phyloP scores from a whole-genome alignment of 2,329 filamentous ascomycete genomes.

The Pseudogymnoascus sp. region DNA sequence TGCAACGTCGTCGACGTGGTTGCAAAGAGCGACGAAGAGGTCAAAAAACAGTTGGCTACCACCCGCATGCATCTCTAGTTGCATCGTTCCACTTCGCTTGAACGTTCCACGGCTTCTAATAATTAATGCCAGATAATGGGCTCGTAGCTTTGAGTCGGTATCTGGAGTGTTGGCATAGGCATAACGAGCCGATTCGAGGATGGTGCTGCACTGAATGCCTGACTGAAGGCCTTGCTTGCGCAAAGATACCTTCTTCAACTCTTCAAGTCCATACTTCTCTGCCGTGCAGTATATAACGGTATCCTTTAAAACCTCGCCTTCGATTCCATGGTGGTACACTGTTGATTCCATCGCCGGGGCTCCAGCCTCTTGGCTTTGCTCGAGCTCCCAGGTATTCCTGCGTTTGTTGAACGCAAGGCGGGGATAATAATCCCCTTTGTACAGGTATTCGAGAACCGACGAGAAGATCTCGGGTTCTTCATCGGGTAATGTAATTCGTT shows the following conservation, averaged over 20 bases:
- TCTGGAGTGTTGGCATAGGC: constrained; percentile 86
- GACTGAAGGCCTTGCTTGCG: constrained; percentile 82
- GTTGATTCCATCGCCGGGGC: constrained; percentile 45
- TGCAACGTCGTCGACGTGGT: constrained; percentile 69
- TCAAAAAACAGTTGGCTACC: constrained; percentile 83
- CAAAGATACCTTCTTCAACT: constrained; percentile 75
- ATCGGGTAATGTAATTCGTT: constrained; percentile 70
- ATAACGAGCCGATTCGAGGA: constrained; percentile 77
- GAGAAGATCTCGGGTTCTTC: constrained; percentile 89
- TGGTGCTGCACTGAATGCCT: constrained; percentile 75
- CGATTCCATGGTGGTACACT: constrained; percentile 46
- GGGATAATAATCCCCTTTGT: constrained; percentile 90
- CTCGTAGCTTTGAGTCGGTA: constrained; percentile 79
- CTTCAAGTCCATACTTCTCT: constrained; percentile 72
- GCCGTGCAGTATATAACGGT: constrained; percentile 88
- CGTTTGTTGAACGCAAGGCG: constrained; percentile 75
- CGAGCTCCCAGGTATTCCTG: constrained; percentile 72
- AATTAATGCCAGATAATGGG: constrained; percentile 86
- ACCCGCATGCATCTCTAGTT: constrained; percentile 84
- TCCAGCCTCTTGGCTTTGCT: constrained; percentile 34
- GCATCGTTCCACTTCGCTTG: constrained; percentile 91
- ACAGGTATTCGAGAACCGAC: constrained; percentile 80
- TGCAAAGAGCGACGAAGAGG: constrained; percentile 84
- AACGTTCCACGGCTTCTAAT: constrained; percentile 82
- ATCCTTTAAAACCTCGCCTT: constrained; percentile 68